Evolutionary conservation across 176 grass and related monocot genomes (phyloP).

Genomic region (Bothriochloa decipiens): DNA sequence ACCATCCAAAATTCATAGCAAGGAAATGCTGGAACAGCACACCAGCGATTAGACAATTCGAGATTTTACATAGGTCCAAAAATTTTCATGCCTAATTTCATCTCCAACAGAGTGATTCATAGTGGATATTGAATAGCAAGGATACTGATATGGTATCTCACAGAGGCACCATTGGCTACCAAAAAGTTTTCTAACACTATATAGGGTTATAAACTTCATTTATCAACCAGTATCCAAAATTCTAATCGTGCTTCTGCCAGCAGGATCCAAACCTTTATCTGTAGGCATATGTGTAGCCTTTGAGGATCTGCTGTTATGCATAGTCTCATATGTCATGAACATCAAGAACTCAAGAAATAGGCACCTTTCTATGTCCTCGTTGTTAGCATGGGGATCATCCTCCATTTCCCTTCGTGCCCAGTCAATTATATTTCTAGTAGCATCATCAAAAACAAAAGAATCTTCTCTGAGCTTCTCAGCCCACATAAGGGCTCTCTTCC

Average conservation of each 20-base stretch:
- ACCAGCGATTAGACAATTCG: neutral
- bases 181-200: constrained; percentile 23
- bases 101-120: neutral
- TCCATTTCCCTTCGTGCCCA: constrained; percentile 67
- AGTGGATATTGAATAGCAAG: neutral
- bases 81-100: neutral
- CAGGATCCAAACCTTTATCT: constrained; percentile 27
- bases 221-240: constrained; percentile 52
- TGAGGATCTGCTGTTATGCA: constrained; percentile 41
- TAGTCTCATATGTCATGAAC: constrained; percentile 53
- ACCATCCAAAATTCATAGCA: neutral
- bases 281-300: constrained; percentile 40
- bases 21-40: neutral
- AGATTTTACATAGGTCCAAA: neutral
- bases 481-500: constrained; percentile 71
- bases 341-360: constrained; percentile 76
- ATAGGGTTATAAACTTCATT: constrained; percentile 20
- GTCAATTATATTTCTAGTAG: constrained; percentile 81
- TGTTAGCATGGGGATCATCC: constrained; percentile 35
- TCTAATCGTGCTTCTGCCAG: constrained; percentile 19
- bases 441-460: constrained; percentile 83
- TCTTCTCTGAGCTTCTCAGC: constrained; percentile 73
- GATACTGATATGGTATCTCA: neutral
- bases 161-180: neutral
- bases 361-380: constrained; percentile 45